phyloP scores from a whole-genome alignment of 2,329 filamentous ascomycete species.

The Verticillium alfalfae region DNA sequence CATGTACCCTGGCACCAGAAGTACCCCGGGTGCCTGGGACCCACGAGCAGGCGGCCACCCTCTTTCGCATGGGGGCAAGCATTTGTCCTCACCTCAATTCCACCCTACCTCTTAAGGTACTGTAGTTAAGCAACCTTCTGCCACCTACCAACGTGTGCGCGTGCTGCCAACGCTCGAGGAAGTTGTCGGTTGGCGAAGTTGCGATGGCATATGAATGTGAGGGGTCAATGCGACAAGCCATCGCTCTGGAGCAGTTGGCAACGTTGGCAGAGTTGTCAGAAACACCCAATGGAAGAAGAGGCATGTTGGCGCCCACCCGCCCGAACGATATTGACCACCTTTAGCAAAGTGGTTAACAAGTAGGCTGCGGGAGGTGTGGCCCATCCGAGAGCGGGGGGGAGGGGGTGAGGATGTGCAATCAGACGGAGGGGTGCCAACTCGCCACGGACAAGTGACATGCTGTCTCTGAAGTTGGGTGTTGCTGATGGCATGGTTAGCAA shows the following conservation, averaged over 20 bases:
- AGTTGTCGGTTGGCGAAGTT: neutral
- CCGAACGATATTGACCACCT: neutral
- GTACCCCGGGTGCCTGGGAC: neutral
- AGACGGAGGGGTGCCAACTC: neutral
- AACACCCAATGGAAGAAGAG: neutral
- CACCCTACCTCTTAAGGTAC: neutral
- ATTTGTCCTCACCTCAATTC: neutral
- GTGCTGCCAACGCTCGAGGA: neutral
- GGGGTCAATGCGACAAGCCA: neutral
- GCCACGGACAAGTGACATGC: neutral
- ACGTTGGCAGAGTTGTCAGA: neutral
- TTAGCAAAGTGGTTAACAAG: neutral
- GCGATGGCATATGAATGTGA: neutral
- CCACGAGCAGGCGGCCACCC: neutral
- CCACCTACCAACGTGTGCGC: neutral
- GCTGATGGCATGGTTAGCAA: neutral
- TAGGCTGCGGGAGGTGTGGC: neutral
- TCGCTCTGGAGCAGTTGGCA: neutral
- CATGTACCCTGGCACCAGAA: neutral
- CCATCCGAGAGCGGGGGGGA: neutral
- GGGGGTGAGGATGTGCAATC: neutral
- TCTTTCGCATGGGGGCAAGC: neutral
- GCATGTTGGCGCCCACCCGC: neutral
- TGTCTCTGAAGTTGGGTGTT: neutral
- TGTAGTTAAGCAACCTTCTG: neutral